A percentile compares a stretch with the other conserved stretches of the same genome.
phyloP scores from a whole-genome alignment of 805 yeast genomes.

The Starmerella riodocensis region DNA sequence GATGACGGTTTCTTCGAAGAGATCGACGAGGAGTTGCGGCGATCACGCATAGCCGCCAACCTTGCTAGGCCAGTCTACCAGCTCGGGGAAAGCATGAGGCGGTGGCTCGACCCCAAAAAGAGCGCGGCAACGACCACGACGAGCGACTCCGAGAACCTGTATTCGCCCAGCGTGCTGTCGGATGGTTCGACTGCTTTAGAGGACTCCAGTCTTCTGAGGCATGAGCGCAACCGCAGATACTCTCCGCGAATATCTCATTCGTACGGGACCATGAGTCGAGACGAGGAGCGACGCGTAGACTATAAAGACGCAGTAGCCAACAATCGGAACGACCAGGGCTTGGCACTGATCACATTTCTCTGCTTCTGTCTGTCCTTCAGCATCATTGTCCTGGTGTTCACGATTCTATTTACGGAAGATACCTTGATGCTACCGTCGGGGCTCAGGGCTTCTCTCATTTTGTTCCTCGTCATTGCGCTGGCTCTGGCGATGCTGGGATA shows the following conservation, averaged over 20 bases:
- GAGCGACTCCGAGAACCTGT: conserved; percentile 8
- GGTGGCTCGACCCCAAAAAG: conserved; percentile 9
- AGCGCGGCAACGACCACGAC: background rate
- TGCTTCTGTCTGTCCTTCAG: conserved; percentile 29
- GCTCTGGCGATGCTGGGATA: conserved; percentile 34
- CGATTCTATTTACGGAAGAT: conserved; percentile 31
- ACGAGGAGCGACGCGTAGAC: background rate
- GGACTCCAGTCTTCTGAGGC: background rate
- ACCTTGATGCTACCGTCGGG: conserved; percentile 22
- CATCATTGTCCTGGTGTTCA: conserved; percentile 31
- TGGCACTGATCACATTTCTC: conserved; percentile 34
- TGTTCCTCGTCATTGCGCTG: conserved; percentile 32
- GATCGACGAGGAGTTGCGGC: conserved; percentile 23
- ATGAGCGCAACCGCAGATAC: conserved; percentile 6
- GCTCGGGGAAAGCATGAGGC: conserved; percentile 21
- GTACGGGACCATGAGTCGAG: conserved; percentile 1
- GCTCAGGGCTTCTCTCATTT: conserved; percentile 17
- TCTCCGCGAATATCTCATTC: conserved; percentile 14
- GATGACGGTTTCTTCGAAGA: conserved; percentile 25
- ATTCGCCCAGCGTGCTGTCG: conserved; percentile 1
- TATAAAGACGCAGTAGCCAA: conserved; percentile 5
- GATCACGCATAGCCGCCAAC: conserved; percentile 25
- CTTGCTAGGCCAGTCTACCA: conserved; percentile 24
- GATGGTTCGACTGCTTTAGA: background rate
- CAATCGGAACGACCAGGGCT: conserved; percentile 31